These are phyloP conservation scores for Dipteronia sinensis DNA, from an alignment of 345 rosid species.

Conservation along the genomic window DNA sequence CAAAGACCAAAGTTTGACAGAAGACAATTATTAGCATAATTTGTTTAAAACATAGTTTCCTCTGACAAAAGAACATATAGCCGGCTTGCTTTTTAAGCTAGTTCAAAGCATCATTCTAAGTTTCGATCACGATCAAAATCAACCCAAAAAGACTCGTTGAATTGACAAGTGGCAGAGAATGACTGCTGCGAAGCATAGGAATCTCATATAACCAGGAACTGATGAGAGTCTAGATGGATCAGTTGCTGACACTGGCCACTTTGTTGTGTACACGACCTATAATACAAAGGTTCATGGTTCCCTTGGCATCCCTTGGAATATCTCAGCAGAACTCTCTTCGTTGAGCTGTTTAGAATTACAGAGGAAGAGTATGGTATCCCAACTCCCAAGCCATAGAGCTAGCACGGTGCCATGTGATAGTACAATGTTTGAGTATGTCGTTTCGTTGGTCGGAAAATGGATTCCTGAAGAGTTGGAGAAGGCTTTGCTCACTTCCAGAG, in stretches of 20 bases:
- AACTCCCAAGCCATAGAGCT: not conserved
- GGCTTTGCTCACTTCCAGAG: conserved; percentile 22
- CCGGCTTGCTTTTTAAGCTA: not conserved
- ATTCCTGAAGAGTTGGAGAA: conserved; percentile 33
- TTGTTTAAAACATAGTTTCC: not conserved
- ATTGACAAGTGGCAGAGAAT: conserved; percentile 26
- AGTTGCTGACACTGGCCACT: conserved; percentile 17
- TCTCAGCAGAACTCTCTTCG: conserved; percentile 18
- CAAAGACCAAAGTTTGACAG: not conserved
- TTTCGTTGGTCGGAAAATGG: conserved; percentile 14
- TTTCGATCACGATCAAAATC: conserved; percentile 15
- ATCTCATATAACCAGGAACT: conserved; percentile 12
- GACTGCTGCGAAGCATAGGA: not conserved
- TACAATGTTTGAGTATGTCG: conserved; percentile 20
- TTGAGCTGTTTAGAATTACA: conserved; percentile 11
- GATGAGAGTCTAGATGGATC: not conserved
- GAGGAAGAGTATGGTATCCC: conserved; percentile 17
- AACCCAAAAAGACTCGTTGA: conserved; percentile 14
- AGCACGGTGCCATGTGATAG: conserved; percentile 36
- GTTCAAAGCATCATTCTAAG: not conserved
- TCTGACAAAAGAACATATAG: too few species aligned
- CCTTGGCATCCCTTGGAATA: conserved; percentile 5
- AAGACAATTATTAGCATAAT: not conserved
- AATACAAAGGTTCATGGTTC: conserved; percentile 17
- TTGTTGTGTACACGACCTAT: conserved; percentile 18